Evolutionary conservation across 176 grass and related monocot species (phyloP).

Genomic region (Aegilops umbellulata): DNA sequence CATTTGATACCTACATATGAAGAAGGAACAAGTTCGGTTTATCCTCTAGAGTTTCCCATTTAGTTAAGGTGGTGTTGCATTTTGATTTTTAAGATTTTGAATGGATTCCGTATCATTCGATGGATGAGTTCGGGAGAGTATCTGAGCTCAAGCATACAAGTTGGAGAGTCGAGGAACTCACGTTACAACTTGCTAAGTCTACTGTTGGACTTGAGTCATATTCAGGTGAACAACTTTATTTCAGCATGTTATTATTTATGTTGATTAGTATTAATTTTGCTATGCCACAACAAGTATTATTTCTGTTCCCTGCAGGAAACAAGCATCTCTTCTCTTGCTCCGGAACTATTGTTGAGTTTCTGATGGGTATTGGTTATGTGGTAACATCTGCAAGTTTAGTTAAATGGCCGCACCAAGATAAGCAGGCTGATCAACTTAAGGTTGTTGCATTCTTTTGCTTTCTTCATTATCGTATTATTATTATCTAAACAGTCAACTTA

Average conservation of each 20-base stretch:
- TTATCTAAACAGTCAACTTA: too few species aligned
- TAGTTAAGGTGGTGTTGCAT: neutral
- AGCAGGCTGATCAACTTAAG: slow-evolving; percentile 12
- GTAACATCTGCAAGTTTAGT: slow-evolving; percentile 36
- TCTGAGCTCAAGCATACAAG: slow-evolving; percentile 12
- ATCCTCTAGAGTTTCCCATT: neutral
- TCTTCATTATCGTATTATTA: neutral
- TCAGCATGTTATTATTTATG: neutral
- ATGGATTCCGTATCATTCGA: neutral
- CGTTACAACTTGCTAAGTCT: slow-evolving; percentile 27
- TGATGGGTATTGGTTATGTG: slow-evolving; percentile 13
- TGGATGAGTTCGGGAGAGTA: slow-evolving; percentile 14
- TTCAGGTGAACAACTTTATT: neutral
- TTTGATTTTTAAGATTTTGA: neutral
- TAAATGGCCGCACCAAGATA: slow-evolving; percentile 7
- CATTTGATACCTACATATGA: too few species aligned
- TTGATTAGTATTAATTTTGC: neutral
- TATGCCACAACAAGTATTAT: neutral
- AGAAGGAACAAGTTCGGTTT: too few species aligned
- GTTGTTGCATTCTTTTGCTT: neutral
- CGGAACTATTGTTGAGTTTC: slow-evolving; percentile 1
- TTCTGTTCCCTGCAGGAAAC: neutral
- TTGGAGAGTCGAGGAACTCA: slow-evolving; percentile 8
- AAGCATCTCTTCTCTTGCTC: slow-evolving; percentile 20
- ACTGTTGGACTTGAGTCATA: slow-evolving; percentile 22